Base-by-base conservation (phyloP, 176 grass and related monocot genomes). In the Rhynchospora tenuis region DNA sequence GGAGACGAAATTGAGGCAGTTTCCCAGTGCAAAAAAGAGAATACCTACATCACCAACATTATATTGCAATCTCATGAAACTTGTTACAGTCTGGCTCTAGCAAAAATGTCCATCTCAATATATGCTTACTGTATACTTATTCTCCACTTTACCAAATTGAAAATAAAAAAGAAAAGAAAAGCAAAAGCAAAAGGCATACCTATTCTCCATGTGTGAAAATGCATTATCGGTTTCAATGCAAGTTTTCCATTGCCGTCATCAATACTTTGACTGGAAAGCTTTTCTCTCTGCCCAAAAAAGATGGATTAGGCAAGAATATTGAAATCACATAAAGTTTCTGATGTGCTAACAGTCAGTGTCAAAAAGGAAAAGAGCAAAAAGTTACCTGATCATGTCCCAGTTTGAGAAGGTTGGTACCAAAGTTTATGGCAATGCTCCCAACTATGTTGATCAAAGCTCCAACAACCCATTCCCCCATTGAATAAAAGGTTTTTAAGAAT, bases 351-450 rank as follows among this genome's bases (percentile, higher is more conserved):
- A 59, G 12, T 11, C 26, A 23, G 54, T 46, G 33, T 89, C 43
- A 62, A 31, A 77, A 15, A 72, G 24, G 64, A 55, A 22, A 50
- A 63, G 3, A 43, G 83, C 82, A 59, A 84, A 86, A 82, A 86
- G 64, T 4, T 84, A 98, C 95, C 90, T 98, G 95, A 89, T 98
- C 95, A 89, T 98, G 95, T 72, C 95, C 95, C 88, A 95, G 79
- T 93, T 98, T 98, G 47, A 98, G 89, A 93, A 98, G 92, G 83
- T 95, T 98, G 69, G 95, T 98, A 61, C 95, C 95, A 24, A 95
- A 98, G 78, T 98, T 98, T 93, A 98, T 98, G 83, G 91, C 89
- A 90, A 98, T 90, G 75, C 96, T 98, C 55, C 96, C 96, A 78
- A 95, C 89, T 73, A 98, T 91, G 84, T 98, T 98, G 77, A 98